Conservation (phyloP, 495 filamentous ascomycete species). For the Sordaria brevicollis region DNA sequence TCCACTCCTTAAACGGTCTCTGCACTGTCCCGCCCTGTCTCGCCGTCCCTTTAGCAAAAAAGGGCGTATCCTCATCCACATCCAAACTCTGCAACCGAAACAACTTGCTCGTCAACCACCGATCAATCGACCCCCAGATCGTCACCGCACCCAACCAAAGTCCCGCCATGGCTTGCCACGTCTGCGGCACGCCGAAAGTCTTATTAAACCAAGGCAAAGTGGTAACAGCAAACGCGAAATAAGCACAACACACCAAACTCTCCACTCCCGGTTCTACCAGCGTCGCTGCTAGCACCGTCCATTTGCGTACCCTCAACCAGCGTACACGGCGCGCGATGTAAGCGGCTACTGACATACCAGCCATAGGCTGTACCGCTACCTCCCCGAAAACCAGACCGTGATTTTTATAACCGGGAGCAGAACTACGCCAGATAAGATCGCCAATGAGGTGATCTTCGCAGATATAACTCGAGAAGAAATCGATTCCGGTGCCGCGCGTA, state of each 20-base stretch:
- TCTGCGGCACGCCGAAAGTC: slow-evolving; percentile 43
- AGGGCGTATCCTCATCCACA: slow-evolving; percentile 59
- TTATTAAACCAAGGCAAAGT: slow-evolving; percentile 54
- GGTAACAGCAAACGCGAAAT: slow-evolving; percentile 69
- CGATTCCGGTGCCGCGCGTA: slow-evolving; percentile 55
- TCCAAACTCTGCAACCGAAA: slow-evolving; percentile 63
- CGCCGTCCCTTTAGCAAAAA: slow-evolving; percentile 49
- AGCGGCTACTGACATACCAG: slow-evolving; percentile 62
- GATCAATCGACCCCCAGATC: slow-evolving; percentile 67
- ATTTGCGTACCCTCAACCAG: slow-evolving; percentile 92
- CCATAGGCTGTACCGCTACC: slow-evolving; percentile 81
- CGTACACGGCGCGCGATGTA: slow-evolving; percentile 78
- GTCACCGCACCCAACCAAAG: slow-evolving; percentile 58
- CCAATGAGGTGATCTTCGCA: slow-evolving; percentile 97
- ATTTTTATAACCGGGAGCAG: slow-evolving; percentile 52
- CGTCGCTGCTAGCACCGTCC: slow-evolving; percentile 80
- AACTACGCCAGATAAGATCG: slow-evolving; percentile 72
- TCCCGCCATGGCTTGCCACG: slow-evolving; percentile 57
- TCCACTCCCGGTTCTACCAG: slow-evolving; percentile 93
- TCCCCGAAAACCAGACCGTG: slow-evolving; percentile 80
- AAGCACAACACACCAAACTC: slow-evolving; percentile 68
- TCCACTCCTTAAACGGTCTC: slow-evolving; percentile 58
- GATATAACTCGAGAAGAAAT: slow-evolving; percentile 91
- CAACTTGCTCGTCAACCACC: slow-evolving; percentile 59
- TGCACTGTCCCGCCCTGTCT: slow-evolving; percentile 28